phyloP scores from a whole-genome alignment of 768 basidiomycete species.

The Leccinum pellstonianum region DNA sequence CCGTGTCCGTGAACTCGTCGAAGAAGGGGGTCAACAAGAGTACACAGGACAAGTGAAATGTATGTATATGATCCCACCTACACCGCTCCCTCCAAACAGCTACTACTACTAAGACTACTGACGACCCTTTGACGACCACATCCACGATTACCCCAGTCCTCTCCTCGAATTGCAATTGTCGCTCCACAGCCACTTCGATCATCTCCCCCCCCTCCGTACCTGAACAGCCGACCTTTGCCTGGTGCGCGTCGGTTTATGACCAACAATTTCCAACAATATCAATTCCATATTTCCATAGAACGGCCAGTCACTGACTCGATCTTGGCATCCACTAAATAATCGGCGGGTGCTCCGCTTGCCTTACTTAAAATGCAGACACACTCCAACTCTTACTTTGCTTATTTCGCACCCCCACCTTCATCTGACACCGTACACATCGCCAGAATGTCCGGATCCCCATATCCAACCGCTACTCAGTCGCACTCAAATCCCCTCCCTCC shows the following conservation, averaged over 20 bases:
- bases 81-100: background rate
- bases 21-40: slow-evolving; percentile 29
- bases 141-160: slow-evolving; percentile 8
- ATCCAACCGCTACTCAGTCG: slow-evolving; percentile 18
- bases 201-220: slow-evolving; percentile 28
- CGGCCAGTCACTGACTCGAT: slow-evolving; percentile 20
- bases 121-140: slow-evolving; percentile 32
- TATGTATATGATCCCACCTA: slow-evolving; percentile 20
- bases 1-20: slow-evolving; percentile 17
- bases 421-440: slow-evolving; percentile 12
- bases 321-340: slow-evolving; percentile 22
- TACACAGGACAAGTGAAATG: slow-evolving; percentile 27
- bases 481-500: slow-evolving; percentile 18
- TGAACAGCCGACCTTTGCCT: slow-evolving; percentile 29
- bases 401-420: slow-evolving; percentile 24
- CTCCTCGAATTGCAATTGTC: slow-evolving; percentile 30
- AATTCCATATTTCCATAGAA: slow-evolving; percentile 36
- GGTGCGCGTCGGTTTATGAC: slow-evolving; percentile 36
- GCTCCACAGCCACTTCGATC: slow-evolving; percentile 36
- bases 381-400: slow-evolving; percentile 21
- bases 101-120: slow-evolving; percentile 9
- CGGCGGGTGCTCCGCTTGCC: slow-evolving; percentile 13
- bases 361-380: slow-evolving; percentile 32
- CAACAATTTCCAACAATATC: slow-evolving; percentile 34
- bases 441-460: slow-evolving; percentile 27